Base-by-base conservation (phyloP, 2,329 filamentous ascomycete genomes). In the Diaporthe citriasiana region DNA sequence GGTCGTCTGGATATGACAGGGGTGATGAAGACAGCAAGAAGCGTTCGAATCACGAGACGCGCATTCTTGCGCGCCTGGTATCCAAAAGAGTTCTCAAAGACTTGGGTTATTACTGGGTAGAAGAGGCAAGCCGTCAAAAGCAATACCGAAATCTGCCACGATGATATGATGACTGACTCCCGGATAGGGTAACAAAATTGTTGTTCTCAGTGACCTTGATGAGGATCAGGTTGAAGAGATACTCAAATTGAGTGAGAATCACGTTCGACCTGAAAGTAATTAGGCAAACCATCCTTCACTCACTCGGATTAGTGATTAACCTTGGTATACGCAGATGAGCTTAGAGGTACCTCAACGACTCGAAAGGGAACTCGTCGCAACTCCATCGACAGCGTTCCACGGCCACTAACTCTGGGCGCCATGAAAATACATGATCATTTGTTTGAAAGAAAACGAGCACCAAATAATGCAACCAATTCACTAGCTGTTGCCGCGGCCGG, bases 11-110 rank as follows among this genome's bases (percentile, higher is more conserved):
- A 56, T n/a, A 35, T n/a, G 19, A 30, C 19, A 35, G 33, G 33
- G 2, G 8, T n/a, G 30, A 35, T 7, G 25, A 56, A 4, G 19
- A 27, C 17, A n/a, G 15, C 27, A 56, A 22, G 30, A n/a, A 91
- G 72, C 94, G 93, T 76, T 93, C 93, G 12, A 93, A 93, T 82
- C 95, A 95, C 78, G 97, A 95, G 88, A 98, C 95, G 17, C 91
- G 94, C 78, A 95, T 98, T 82, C 95, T 95, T 0, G 91, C 90
- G 73, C 90, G 93, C 72, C 86, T 97, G 73, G 94, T 97, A 13
- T 93, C 94, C 76, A 93, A 93, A 80, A 89, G 92, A 75, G 95
- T 94, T 3, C 89, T 98, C 45, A 92, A 94, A 76, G 94, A 97
- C 76, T 87, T 97, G 17, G 93, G 93, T 17, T 98, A 98, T 82